A percentile compares a stretch with the other conserved stretches of the same genome.
Evolutionary conservation across 768 basidiomycete species (phyloP).

Genomic region (Hygrophoropsis aurantiaca): DNA sequence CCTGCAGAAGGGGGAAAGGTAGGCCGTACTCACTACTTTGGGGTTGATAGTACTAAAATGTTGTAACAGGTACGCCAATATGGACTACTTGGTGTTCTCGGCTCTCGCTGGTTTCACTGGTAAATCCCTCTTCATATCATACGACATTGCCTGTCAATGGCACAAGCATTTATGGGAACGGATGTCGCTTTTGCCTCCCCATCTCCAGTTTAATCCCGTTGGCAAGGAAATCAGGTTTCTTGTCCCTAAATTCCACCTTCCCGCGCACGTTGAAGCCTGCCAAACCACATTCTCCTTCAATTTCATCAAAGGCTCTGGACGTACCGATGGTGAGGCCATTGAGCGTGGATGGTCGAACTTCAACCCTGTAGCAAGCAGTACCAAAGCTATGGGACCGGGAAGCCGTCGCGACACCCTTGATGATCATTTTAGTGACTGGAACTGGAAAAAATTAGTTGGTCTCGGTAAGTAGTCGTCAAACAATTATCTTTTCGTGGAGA

Average conservation of each 20-base stretch:
- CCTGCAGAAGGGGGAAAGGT: slow-evolving; percentile 18
- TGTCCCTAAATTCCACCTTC: slow-evolving; percentile 37
- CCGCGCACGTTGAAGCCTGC: slow-evolving; percentile 27
- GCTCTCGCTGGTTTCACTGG: not conserved
- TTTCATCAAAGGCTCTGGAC: slow-evolving; percentile 23
- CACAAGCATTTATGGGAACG: not conserved
- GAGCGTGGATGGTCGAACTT: slow-evolving; percentile 35
- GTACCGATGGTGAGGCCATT: slow-evolving; percentile 35
- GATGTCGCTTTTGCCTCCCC: not conserved
- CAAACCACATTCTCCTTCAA: slow-evolving; percentile 23
- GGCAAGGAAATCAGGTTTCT: slow-evolving; percentile 7
- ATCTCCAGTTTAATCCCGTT: not conserved
- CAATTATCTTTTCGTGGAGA: no score
- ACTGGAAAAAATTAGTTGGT: no score
- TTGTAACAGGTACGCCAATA: slow-evolving; percentile 12
- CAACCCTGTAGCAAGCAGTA: slow-evolving; percentile 28
- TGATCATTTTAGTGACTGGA: slow-evolving; percentile 31
- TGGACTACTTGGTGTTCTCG: slow-evolving; percentile 14
- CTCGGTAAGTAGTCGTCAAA: no score
- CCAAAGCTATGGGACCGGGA: slow-evolving; percentile 34
- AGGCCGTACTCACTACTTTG: not conserved
- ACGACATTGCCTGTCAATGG: no score
- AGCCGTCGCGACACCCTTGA: slow-evolving; percentile 33
- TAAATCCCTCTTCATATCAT: slow-evolving; percentile 1
- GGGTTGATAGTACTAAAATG: not conserved